Evolutionary conservation across 2,329 filamentous ascomycete species (phyloP).

Genomic region (Calonectria naviculata): DNA sequence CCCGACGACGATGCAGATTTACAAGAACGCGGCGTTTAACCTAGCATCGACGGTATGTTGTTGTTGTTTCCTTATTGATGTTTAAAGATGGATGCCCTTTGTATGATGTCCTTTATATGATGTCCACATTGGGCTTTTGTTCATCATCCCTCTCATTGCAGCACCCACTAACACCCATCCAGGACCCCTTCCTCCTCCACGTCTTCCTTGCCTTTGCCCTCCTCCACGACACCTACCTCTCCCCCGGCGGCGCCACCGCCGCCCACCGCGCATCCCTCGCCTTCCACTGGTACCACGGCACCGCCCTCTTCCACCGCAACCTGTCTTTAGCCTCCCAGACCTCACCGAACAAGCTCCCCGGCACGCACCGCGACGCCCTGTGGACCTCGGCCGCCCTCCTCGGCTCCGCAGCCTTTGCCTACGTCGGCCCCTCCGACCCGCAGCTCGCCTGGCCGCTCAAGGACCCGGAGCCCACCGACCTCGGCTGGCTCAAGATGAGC

Average conservation of each 20-base stretch:
- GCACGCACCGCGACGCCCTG: conserved; percentile 56
- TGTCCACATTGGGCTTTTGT: background rate
- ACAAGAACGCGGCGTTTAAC: conserved; percentile 47
- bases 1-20: conserved; percentile 42
- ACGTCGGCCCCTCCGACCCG: conserved; percentile 53
- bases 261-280: conserved; percentile 47
- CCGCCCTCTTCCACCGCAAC: conserved; percentile 55
- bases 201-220: conserved; percentile 62
- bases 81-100: background rate
- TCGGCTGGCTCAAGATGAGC: conserved; percentile 69
- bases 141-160: background rate
- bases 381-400: conserved; percentile 61
- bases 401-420: conserved; percentile 57
- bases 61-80: background rate
- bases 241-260: conserved; percentile 21
- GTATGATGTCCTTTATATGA: too few species aligned
- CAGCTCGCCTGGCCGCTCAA: conserved; percentile 68
- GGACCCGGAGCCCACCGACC: conserved; percentile 51
- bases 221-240: conserved; percentile 62
- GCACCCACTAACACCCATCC: conserved; percentile 8
- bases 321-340: conserved; percentile 45
- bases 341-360: conserved; percentile 41
- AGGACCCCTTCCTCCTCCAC: conserved; percentile 67
- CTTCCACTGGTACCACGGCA: conserved; percentile 60
- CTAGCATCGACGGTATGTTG: conserved; percentile 53